phyloP scores from a whole-genome alignment of 176 grass and related monocot genomes.

The Saccharum spontaneum region DNA sequence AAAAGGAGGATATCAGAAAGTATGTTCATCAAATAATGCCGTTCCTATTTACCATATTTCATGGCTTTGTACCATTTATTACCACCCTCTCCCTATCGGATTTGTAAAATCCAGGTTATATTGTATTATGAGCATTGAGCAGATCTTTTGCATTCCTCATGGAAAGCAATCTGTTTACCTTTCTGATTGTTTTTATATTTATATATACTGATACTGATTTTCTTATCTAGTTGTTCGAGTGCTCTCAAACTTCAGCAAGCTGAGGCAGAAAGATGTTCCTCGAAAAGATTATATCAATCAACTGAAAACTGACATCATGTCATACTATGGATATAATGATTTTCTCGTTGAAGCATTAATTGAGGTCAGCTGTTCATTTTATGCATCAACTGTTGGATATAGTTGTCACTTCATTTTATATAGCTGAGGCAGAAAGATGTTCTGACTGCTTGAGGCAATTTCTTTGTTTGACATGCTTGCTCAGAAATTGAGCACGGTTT shows the following conservation, averaged over 20 bases:
- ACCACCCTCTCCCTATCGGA: neutral
- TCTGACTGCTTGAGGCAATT: conserved; percentile 11
- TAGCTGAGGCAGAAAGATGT: neutral
- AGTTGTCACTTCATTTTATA: neutral
- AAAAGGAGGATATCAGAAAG: conserved; percentile 93
- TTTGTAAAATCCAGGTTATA: neutral
- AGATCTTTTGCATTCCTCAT: conserved; percentile 4
- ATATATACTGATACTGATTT: conserved; percentile 35
- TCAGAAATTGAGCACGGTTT: neutral
- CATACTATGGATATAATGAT: conserved; percentile 95
- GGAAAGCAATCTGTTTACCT: neutral
- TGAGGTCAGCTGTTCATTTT: conserved; percentile 57
- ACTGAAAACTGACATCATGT: conserved; percentile 82
- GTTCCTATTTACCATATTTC: conserved; percentile 13
- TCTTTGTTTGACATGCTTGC: conserved; percentile 13
- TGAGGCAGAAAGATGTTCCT: conserved; percentile 72
- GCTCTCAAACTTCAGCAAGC: conserved; percentile 80
- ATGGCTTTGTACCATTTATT: neutral
- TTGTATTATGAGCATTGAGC: neutral
- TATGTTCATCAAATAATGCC: conserved; percentile 36
- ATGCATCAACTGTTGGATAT: conserved; percentile 24
- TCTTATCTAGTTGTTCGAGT: conserved; percentile 82
- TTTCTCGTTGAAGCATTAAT: conserved; percentile 81
- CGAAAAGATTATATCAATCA: conserved; percentile 88
- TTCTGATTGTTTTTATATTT: conserved; percentile 17